Evolutionary conservation across 2,329 filamentous ascomycete species (phyloP).

Genomic region (Fragosphaeria purpurea): DNA sequence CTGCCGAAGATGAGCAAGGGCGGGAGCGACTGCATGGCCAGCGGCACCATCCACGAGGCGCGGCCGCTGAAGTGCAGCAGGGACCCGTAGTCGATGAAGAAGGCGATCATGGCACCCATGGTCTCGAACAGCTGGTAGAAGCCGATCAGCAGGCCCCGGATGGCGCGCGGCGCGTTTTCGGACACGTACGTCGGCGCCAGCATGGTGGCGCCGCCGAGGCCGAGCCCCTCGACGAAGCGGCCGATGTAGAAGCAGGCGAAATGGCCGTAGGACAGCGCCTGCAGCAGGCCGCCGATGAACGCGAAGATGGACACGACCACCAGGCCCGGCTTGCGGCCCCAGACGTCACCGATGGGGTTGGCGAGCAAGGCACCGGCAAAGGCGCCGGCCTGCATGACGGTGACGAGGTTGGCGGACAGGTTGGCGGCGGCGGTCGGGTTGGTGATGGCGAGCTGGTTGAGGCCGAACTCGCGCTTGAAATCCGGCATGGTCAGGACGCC

Average conservation of each 20-base stretch:
- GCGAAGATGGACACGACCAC: conserved; percentile 19
- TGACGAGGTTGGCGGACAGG: conserved; percentile 17
- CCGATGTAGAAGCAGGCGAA: conserved; percentile 21
- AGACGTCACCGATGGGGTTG: conserved; percentile 19
- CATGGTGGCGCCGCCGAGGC: conserved; percentile 41
- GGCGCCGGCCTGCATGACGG: conserved; percentile 17
- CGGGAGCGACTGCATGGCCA: conserved; percentile 47
- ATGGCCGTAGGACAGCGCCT: conserved; percentile 22
- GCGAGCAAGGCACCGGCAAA: conserved; percentile 16
- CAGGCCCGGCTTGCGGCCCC: conserved; percentile 22
- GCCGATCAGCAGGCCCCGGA: conserved; percentile 49
- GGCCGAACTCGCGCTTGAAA: conserved; percentile 37
- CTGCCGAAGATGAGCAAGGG: conserved; percentile 41
- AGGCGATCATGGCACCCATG: conserved; percentile 39
- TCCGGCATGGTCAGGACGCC: conserved; percentile 17
- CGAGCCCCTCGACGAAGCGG: conserved; percentile 42
- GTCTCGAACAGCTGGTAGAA: conserved; percentile 51
- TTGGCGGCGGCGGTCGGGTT: conserved; percentile 10
- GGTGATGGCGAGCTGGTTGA: conserved; percentile 24
- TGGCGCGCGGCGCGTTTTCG: conserved; percentile 48
- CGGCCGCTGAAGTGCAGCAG: conserved; percentile 31
- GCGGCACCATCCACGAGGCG: conserved; percentile 45
- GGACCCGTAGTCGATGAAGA: conserved; percentile 44
- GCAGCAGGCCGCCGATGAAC: conserved; percentile 21
- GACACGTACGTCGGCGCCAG: conserved; percentile 51